Evolutionary conservation across 2,329 filamentous ascomycete genomes (phyloP).

Genomic region (Orbilia blumenaviensis): DNA sequence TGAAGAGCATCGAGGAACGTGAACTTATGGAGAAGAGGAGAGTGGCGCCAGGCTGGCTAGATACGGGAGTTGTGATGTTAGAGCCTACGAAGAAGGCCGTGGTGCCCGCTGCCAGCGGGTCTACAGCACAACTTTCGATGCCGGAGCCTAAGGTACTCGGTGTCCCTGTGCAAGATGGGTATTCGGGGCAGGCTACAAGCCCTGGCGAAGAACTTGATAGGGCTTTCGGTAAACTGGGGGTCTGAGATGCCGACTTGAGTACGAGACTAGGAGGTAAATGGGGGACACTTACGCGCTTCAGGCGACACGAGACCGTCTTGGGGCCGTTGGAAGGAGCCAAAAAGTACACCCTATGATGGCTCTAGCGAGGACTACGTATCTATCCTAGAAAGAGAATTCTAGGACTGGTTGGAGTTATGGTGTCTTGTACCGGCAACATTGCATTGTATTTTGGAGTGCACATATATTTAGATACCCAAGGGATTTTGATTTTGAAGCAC

Average conservation of each 20-base stretch:
- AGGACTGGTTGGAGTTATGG: not conserved
- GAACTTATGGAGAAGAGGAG: constrained; percentile 76
- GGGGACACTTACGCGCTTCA: no score
- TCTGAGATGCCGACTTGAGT: constrained; percentile 28
- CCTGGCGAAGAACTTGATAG: constrained; percentile 68
- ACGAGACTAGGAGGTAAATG: no score
- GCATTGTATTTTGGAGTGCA: not conserved
- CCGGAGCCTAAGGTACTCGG: constrained; percentile 52
- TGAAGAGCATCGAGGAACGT: constrained; percentile 69
- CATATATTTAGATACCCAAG: constrained; percentile 4
- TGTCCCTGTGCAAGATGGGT: constrained; percentile 59
- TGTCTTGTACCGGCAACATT: no score
- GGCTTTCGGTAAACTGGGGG: constrained; percentile 66
- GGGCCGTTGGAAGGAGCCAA: no score
- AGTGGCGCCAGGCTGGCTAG: constrained; percentile 81
- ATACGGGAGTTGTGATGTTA: constrained; percentile 73
- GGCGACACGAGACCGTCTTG: no score
- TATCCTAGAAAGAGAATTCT: not conserved
- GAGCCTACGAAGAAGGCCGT: constrained; percentile 64
- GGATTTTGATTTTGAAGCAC: no score
- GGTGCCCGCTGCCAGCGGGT: constrained; percentile 51
- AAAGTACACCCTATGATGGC: no score
- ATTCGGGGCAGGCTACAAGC: constrained; percentile 60
- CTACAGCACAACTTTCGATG: not conserved
- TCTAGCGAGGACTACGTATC: no score